Percentiles rank a stretch among this genome's conserved stretches.
phyloP scores from a whole-genome alignment of 2,329 filamentous ascomycete genomes.

The Metarhizium rileyi region DNA sequence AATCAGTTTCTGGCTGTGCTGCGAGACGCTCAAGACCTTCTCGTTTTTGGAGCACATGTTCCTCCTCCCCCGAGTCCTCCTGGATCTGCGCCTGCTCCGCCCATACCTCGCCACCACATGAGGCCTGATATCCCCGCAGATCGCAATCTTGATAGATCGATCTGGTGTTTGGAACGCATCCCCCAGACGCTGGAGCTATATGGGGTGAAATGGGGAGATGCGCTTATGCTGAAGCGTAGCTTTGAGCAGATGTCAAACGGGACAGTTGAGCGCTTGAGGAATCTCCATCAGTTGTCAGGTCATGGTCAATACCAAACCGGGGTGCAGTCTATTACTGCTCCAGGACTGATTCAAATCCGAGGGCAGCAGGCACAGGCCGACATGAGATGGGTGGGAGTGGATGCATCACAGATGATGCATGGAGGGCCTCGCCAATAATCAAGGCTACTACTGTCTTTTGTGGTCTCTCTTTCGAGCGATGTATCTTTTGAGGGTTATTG shows the following conservation, averaged over 20 bases:
- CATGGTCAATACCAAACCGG: conserved; percentile 25
- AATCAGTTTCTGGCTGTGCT: conserved; percentile 54
- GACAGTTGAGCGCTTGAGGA: conserved; percentile 32
- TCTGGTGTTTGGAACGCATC: conserved; percentile 45
- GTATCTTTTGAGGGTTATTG: neutral
- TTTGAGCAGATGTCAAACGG: conserved; percentile 42
- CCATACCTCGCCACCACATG: conserved; percentile 37
- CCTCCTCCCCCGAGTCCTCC: conserved; percentile 34
- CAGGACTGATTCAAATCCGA: conserved; percentile 7
- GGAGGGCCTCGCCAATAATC: conserved; percentile 12
- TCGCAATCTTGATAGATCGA: conserved; percentile 45
- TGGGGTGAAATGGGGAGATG: conserved; percentile 50
- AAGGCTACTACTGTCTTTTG: neutral
- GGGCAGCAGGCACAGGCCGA: conserved; percentile 18
- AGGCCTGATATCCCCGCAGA: conserved; percentile 25
- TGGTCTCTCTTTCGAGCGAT: neutral
- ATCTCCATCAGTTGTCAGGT: conserved; percentile 25
- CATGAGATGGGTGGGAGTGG: conserved; percentile 34
- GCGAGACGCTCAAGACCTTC: conserved; percentile 45
- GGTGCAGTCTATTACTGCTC: conserved; percentile 1
- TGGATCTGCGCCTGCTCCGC: conserved; percentile 40
- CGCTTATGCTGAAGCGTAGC: conserved; percentile 39
- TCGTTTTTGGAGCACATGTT: conserved; percentile 40
- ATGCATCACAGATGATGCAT: conserved; percentile 33
- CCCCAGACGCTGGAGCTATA: conserved; percentile 45